Conservation (phyloP, 2,329 filamentous ascomycete species). For the Dryadomyces quercivorus region DNA sequence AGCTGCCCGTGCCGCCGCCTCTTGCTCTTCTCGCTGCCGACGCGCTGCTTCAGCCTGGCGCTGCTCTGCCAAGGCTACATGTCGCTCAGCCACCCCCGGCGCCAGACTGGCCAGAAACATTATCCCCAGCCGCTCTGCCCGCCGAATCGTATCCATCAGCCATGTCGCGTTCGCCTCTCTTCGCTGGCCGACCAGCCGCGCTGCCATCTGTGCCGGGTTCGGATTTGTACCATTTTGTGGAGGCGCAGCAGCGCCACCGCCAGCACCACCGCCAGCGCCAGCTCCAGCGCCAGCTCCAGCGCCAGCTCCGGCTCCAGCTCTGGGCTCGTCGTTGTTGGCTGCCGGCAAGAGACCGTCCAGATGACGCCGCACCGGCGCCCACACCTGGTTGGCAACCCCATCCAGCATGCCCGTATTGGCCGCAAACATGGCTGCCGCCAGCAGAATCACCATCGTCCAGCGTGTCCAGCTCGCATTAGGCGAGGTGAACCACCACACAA, state of each 20-base stretch:
- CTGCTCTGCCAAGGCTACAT: slow-evolving; percentile 46
- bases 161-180: slow-evolving; percentile 33
- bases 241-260: not conserved
- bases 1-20: slow-evolving; percentile 28
- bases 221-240: slow-evolving; percentile 14
- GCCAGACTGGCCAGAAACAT: slow-evolving; percentile 55
- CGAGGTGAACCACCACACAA: slow-evolving; percentile 54
- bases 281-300: too few relatives aligned
- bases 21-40: slow-evolving; percentile 26
- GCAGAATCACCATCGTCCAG: slow-evolving; percentile 40
- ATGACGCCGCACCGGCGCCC: slow-evolving; percentile 44
- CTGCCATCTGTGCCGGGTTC: slow-evolving; percentile 39
- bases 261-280: too few relatives aligned
- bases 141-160: slow-evolving; percentile 36
- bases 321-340: slow-evolving; percentile 22
- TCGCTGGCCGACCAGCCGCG: slow-evolving; percentile 37
- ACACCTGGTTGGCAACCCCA: slow-evolving; percentile 39
- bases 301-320: not conserved
- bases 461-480: slow-evolving; percentile 46
- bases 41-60: not conserved
- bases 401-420: slow-evolving; percentile 48
- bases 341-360: slow-evolving; percentile 45
- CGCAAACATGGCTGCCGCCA: slow-evolving; percentile 45
- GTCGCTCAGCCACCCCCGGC: slow-evolving; percentile 52
- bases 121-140: slow-evolving; percentile 46